Evolutionary conservation across 2,329 filamentous ascomycete species (phyloP).

Genomic region (Colletotrichum spinosum): DNA sequence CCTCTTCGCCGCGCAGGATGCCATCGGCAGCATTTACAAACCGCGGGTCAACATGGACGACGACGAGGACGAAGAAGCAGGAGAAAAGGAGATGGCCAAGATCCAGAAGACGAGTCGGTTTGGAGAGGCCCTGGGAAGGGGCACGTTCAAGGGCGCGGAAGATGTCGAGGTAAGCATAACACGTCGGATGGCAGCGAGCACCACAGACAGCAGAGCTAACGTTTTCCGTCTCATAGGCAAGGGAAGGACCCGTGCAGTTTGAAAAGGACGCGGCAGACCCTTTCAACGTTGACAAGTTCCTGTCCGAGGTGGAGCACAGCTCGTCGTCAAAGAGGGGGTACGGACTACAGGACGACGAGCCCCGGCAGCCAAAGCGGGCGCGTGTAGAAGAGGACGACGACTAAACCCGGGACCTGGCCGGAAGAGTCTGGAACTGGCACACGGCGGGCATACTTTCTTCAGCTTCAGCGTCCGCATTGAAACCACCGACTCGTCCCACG

Average conservation of each 20-base stretch:
- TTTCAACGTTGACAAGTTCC: slow-evolving; percentile 94
- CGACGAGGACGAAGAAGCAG: slow-evolving; percentile 81
- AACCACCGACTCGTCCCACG: neutral
- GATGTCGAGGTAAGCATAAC: slow-evolving; percentile 77
- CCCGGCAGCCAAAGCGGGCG: slow-evolving; percentile 75
- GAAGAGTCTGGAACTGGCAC: too few species aligned
- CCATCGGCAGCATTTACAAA: slow-evolving; percentile 92
- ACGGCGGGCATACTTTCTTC: too few species aligned
- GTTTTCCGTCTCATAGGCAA: slow-evolving; percentile 59
- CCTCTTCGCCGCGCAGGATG: slow-evolving; percentile 94
- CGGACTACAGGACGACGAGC: slow-evolving; percentile 77
- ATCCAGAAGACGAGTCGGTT: slow-evolving; percentile 90
- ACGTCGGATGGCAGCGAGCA: neutral
- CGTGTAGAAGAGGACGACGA: slow-evolving; percentile 80
- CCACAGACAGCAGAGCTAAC: slow-evolving; percentile 3
- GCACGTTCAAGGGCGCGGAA: slow-evolving; percentile 89
- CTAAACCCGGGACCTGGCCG: slow-evolving; percentile 34
- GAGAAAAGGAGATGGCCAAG: slow-evolving; percentile 85
- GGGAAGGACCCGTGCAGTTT: slow-evolving; percentile 95
- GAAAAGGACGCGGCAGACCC: slow-evolving; percentile 88
- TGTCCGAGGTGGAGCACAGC: slow-evolving; percentile 79
- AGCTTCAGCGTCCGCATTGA: slow-evolving; percentile 10
- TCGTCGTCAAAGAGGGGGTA: slow-evolving; percentile 77
- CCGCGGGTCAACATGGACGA: slow-evolving; percentile 81
- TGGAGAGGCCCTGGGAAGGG: slow-evolving; percentile 84